Evolutionary conservation across 2,329 filamentous ascomycete species (phyloP), one percentile per base, ranked within the genome.

Genomic region (Penicillium aurantiogriseum): DNA sequence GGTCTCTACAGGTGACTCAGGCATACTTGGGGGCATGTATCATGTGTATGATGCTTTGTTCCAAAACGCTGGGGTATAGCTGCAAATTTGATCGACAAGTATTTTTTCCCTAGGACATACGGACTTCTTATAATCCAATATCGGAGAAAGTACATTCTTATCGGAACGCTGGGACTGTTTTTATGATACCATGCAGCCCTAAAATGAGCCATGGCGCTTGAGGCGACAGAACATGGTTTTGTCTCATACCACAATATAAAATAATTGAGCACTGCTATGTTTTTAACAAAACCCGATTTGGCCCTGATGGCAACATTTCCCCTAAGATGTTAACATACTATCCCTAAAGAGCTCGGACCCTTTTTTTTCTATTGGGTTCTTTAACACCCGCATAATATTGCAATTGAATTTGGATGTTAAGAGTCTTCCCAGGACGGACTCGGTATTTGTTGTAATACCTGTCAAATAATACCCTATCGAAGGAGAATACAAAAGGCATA

Each of bases 101-200:
- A 9, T 19, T 38, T 38, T 38, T 19, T 1, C 7, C n/a, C 35
- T 17, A 51, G 48, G 49, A 2, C 19, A 19, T 43, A 9, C 5
- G 13, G 27, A 19, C 29, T 13, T 33, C 17, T 44, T 51, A 51
- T 51, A 33, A 19, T 23, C 9, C 13, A 17, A 38, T 13, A n/a
- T 17, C 11, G 1, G 23, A 42, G 25, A 11, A 31, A 21, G 9
- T 23, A 17, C 1, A 19, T 11, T 13, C 11, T 45, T 36, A 52
- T 45, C 21, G 2, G 29, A 25, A 19, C 35, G 23, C 21, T 19
- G 21, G 6, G 21, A 11, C 2, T 15, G 6, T 19, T 13, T 15
- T n/a, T 10, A 52, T 52, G 50, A 45, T 52, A 46, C 39, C 50
- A 52, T 46, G 50, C 29, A 45, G 17, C 21, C 31, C 3, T 45